Conservation (phyloP, 2,329 filamentous ascomycete species). For the Fusarium stilboides region DNA sequence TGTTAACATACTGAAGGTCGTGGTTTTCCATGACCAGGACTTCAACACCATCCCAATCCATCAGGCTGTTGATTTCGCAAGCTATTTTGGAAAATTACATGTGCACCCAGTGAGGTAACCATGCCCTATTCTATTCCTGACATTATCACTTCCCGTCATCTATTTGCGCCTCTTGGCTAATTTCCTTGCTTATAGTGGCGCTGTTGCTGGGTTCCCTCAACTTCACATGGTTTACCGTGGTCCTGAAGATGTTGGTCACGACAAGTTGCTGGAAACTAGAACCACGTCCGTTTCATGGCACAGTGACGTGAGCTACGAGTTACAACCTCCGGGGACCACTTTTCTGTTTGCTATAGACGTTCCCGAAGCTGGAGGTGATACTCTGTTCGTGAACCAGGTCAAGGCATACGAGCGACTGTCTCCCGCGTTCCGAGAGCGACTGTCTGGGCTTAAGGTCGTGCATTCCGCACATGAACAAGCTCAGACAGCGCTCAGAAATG, state of each 20-base stretch:
- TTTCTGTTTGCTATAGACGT: conserved; percentile 45
- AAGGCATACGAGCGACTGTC: neutral
- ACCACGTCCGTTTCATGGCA: conserved; percentile 54
- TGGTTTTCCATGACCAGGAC: neutral
- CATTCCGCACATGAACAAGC: neutral
- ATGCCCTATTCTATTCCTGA: no score
- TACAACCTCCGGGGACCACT: conserved; percentile 60
- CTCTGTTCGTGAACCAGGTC: neutral
- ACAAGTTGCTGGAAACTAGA: conserved; percentile 21
- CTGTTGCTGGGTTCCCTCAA: neutral
- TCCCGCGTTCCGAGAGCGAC: neutral
- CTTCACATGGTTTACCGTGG: neutral
- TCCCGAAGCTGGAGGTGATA: neutral
- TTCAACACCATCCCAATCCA: neutral
- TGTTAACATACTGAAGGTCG: neutral
- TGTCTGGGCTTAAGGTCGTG: neutral
- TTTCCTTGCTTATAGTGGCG: no score
- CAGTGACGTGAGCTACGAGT: conserved; percentile 61
- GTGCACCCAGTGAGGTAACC: neutral
- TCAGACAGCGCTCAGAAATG: neutral
- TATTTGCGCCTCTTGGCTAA: no score
- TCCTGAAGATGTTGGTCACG: neutral
- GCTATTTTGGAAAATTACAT: neutral
- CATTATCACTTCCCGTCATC: no score
- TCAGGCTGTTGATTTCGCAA: neutral